phyloP scores from a whole-genome alignment of 345 rosid genomes.

The Bruguiera gymnorhiza region DNA sequence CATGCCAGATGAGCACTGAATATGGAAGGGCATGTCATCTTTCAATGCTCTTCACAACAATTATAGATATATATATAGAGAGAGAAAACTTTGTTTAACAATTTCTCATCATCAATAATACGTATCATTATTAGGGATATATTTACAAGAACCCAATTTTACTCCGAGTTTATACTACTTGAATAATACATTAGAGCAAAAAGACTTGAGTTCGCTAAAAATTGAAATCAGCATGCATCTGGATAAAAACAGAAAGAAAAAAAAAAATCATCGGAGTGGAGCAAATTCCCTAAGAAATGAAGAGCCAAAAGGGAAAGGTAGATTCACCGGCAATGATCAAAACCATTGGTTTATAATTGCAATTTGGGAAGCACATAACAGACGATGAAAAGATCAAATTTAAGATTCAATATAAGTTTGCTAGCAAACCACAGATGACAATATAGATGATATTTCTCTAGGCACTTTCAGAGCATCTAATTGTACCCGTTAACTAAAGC shows the following conservation, averaged over 20 bases:
- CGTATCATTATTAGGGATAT: constrained; percentile 10
- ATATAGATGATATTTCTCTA: not conserved
- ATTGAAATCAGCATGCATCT: not conserved
- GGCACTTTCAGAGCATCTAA: not conserved
- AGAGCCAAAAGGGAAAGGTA: constrained; percentile 6
- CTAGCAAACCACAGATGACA: not conserved
- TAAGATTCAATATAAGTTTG: constrained; percentile 7
- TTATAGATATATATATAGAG: constrained; percentile 1
- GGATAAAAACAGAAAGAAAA: not conserved
- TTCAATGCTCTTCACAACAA: not conserved
- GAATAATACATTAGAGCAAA: not conserved
- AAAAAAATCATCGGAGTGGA: not conserved
- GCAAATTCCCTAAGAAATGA: constrained; percentile 11
- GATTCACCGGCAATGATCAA: constrained; percentile 20
- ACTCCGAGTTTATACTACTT: not conserved
- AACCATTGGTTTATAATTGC: constrained; percentile 7
- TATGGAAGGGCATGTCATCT: constrained; percentile 9
- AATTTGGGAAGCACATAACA: not conserved
- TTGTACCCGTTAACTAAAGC: not conserved
- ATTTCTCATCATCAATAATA: constrained; percentile 20
- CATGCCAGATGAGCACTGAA: constrained; percentile 24
- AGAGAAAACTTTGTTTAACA: constrained; percentile 4
- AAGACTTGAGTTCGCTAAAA: too few relatives aligned
- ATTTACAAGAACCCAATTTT: constrained; percentile 4
- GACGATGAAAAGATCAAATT: not conserved